Base-by-base conservation (phyloP, 495 filamentous ascomycete genomes). In the Penicillium ucsense region DNA sequence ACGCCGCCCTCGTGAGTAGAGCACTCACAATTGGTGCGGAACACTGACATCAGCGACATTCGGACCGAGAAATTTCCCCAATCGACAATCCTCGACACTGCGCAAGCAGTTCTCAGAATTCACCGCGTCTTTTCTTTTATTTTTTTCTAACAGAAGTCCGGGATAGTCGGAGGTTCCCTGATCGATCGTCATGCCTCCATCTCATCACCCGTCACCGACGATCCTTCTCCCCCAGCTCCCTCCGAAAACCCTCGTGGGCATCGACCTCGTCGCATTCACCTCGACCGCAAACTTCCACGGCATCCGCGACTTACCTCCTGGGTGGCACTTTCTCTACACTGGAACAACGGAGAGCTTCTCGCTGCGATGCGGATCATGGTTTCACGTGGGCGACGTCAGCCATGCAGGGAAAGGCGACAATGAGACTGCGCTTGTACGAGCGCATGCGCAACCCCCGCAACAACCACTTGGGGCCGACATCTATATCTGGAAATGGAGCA, bases 281-380 rank as follows among this genome's bases (percentile, higher is more conserved):
- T 75, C 75, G 0, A 71, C 74, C 20, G 48, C 71, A 32, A 72
- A 71, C 30, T 83, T 85, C 63, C 68, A 70, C 47, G 81, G 81
- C 6, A 75, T 85, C 54, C 76, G 75, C 47, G 68, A 79, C 49
- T 44, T 84, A 8, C 73, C 81, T 1, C 40, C 57, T 3, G 79
- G 80, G 38, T 78, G 71, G 66, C 81, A 85, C 50, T 82, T 83
- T 52, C 60, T 81, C 11, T 85, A 82, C 56, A 78, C 74, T 0
- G 69, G 77, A 27, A 72, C 77, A 28, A 79, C 73, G 38, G 63
- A 73, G 29, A 74, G 73, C 9, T 61, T 79, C 28, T 80, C 80
- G 4, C 59, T 82, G 9, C 71, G 81, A 8, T 72, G 78, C 50
- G 81, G 81, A 6, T 70, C 72, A 35, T 85, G 81, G 81, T 80